Conservation (phyloP, 495 filamentous ascomycete genomes). For the Usnea hakonensis region DNA sequence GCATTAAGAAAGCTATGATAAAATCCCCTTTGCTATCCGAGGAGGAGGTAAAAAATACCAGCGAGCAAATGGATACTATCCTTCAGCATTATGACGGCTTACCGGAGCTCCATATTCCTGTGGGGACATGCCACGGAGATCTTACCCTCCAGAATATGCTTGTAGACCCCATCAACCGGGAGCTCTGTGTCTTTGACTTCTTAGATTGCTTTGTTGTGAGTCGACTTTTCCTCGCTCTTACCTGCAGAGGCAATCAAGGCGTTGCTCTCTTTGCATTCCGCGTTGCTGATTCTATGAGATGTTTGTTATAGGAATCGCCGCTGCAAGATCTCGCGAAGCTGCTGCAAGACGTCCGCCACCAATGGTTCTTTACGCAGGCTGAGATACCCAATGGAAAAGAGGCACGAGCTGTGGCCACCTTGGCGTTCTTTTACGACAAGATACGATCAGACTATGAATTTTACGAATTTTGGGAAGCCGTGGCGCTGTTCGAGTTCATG, state of each 20-base stretch:
- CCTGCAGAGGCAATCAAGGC: not conserved
- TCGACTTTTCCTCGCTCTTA: not conserved
- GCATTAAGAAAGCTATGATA: not conserved
- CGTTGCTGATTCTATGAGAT: not conserved
- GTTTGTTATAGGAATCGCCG: not conserved
- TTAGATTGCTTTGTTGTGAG: not conserved
- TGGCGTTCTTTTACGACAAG: not conserved
- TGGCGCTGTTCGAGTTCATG: conserved; percentile 2
- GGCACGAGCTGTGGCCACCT: not conserved
- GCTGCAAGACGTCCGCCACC: conserved; percentile 1
- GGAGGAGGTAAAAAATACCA: not conserved
- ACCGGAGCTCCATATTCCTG: not conserved
- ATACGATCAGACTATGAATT: not conserved
- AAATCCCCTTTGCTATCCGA: not conserved
- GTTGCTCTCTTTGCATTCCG: not conserved
- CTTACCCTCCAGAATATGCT: not conserved
- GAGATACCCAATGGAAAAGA: conserved; percentile 2
- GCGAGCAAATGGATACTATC: not conserved
- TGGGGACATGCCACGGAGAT: not conserved
- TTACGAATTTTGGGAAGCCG: conserved; percentile 3
- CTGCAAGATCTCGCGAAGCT: conserved; percentile 2
- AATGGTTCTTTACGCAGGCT: conserved; percentile 2
- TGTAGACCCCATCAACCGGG: not conserved
- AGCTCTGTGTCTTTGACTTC: not conserved
- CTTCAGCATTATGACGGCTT: not conserved